These are phyloP conservation scores for Sinapis alba DNA, from an alignment of 441 rosid species.

Conservation along the genomic window DNA sequence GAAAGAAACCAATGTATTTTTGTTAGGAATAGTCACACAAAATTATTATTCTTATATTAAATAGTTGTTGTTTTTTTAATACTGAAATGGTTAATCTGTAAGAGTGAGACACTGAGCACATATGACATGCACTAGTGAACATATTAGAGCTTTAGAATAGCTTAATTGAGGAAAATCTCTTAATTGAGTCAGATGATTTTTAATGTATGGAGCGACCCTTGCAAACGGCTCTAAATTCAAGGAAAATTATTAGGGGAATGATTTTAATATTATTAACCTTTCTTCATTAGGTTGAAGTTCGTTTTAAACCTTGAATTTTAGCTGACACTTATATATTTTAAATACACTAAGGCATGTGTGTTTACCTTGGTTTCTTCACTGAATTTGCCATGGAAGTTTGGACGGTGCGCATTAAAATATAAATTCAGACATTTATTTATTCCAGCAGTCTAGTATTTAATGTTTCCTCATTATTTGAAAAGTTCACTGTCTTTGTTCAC, in stretches of 20 bases:
- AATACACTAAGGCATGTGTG: constrained; percentile 32
- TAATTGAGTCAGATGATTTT: constrained; percentile 13
- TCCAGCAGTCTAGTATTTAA: background rate
- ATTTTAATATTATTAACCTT: constrained; percentile 23
- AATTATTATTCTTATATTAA: background rate
- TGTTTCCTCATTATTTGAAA: background rate
- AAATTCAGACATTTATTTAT: background rate
- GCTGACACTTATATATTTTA: constrained; percentile 1
- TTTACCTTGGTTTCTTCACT: constrained; percentile 37
- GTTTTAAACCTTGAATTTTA: background rate
- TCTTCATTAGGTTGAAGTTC: background rate
- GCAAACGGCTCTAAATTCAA: constrained; percentile 10
- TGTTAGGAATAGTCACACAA: background rate
- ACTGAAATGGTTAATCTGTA: background rate
- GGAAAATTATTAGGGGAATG: constrained; percentile 34
- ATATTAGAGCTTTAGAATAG: constrained; percentile 11
- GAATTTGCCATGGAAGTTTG: constrained; percentile 32
- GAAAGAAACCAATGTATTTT: background rate
- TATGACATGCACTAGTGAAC: constrained; percentile 16
- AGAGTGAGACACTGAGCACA: background rate
- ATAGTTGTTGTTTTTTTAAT: background rate
- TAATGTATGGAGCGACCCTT: background rate
- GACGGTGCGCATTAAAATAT: constrained; percentile 17
- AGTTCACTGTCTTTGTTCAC: background rate
- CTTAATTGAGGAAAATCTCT: too few relatives aligned